Evolutionary conservation across 345 rosid species (phyloP), one percentile per base, ranked within the genome.

Genomic region (Eucalyptus tenuipes): DNA sequence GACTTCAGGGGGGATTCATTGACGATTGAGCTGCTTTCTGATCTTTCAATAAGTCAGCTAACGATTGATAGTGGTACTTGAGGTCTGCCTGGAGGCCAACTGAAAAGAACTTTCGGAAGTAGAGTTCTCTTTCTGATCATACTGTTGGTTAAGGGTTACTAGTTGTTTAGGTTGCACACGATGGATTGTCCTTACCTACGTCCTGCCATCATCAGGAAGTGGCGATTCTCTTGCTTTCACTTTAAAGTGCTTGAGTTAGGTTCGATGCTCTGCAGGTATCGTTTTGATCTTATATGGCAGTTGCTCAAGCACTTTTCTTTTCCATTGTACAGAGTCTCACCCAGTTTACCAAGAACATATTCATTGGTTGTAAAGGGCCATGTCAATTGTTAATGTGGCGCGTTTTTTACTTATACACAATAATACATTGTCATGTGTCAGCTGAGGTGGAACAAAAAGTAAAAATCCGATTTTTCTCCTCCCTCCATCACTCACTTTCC

Each of bases 301-400:
- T 87, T 85, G 37, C 61, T 89, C 89, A 89, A 90, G 88, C 91
- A 31, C 59, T 91, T 94, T 59, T 25, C 89, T 92, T 90, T 88
- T n/a, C 61, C 59, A 71, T 88, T 94, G 89, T 94, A 89, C 95
- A 98, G 99, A 96, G 99, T 92, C 95, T 98, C 88, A 97, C 98
- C 68, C 98, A 98, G 89, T 98, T 97, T 89, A 96, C 25, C 59
- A 16, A 53, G 66, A 57, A 12, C 11, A 25, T 57, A 57, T 25
- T 27, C n/a, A 1, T 11, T 25, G 66, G 14, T 25, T 57, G 66
- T 27, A 10, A 57, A 57, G 66, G 3, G 66, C 66, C n/a, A 11
- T 5, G 7, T 57, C 61, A 55, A 55, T 55, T 25, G 13, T 11
- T 25, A 25, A 10, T 12, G 14, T 57, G 66, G 66, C 13, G n/a